A percentile compares a stretch with the other conserved stretches of the same genome.
Conservation (phyloP, 2,329 filamentous ascomycete genomes). For the Pseudocercospora macadamiae region DNA sequence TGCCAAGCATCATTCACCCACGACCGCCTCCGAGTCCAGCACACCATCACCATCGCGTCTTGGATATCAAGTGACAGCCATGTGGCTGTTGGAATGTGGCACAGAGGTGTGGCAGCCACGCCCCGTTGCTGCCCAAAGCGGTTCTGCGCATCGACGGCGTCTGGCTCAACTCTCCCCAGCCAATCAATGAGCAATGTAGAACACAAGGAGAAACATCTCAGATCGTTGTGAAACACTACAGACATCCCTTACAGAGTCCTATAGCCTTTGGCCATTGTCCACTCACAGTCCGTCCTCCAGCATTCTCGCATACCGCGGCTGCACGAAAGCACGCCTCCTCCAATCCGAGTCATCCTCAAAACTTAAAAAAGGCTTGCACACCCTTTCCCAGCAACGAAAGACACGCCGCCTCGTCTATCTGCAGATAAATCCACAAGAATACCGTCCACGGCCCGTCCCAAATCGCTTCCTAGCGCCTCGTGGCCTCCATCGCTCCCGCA, state of each 20-base stretch:
- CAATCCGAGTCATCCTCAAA: conserved; percentile 1
- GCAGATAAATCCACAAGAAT: background rate
- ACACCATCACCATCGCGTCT: too few species aligned
- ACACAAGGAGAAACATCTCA: conserved; percentile 1
- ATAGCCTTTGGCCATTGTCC: background rate
- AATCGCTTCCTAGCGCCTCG: background rate
- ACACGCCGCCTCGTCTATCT: background rate
- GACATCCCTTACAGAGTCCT: background rate
- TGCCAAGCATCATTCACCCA: background rate
- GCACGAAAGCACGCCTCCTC: background rate
- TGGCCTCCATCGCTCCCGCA: background rate
- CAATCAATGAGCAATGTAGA: background rate
- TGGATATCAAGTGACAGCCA: background rate
- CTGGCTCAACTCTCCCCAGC: background rate
- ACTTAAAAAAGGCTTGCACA: background rate
- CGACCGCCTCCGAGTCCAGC: background rate
- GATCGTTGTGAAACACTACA: conserved; percentile 9
- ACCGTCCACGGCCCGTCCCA: background rate
- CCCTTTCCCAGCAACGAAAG: background rate
- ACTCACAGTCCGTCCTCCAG: background rate
- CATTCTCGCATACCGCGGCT: conserved; percentile 1
- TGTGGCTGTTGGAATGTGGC: conserved; percentile 4
- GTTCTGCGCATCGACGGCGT: background rate
- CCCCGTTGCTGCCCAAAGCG: conserved; percentile 4
- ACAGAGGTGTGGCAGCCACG: conserved; percentile 2